Evolutionary conservation across 805 yeast species (phyloP), one percentile per base, ranked within the genome.

Genomic region (Zygoascus flipseniorum): DNA sequence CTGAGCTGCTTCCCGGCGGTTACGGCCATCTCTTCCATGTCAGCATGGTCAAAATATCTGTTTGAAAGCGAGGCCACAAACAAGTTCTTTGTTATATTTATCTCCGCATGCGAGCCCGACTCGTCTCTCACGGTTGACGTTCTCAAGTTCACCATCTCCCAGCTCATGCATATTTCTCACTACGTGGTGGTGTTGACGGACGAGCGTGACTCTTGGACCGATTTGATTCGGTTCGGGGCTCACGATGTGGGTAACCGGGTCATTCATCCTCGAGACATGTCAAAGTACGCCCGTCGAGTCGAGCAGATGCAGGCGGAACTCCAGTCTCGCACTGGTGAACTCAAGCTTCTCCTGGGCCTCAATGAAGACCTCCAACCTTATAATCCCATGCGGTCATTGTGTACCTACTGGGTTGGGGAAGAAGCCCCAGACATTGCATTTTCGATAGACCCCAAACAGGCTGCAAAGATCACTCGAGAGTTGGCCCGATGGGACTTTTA

Each of bases 401-500:
- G 26, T 11, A 42, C 44, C 26, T 42, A 42, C 20, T 10, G 16
- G 16, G 26, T 42, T 41, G 28, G n/a, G 13, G 37, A 20, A 2
- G n/a, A 19, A 35, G 18, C 18, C 16, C 37, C 41, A 6, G 37
- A 28, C 20, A 13, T 31, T n/a, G 41, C 44, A 37, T 23, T 26
- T 16, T 11, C n/a, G 16, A 42, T 18, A 28, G 43, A 10, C 19
- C 52, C 39, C 31, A 8, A 23, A 5, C 43, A 19, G 16, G 47
- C n/a, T 14, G 18, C 48, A 14, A 23, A 28, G 13, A 31, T 46
- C 18, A 26, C 31, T 9, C 14, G 31, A 31, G 39, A 16, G 11
- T 5, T 53, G 16, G n/a, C 32, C 14, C 35, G 45, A 19, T 84
- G 90, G 89, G 76, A 78, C 51, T 86, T 86, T 64, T 83, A 83